phyloP scores from a whole-genome alignment of 129 eudicot species.

The Flaveria bidentis region DNA sequence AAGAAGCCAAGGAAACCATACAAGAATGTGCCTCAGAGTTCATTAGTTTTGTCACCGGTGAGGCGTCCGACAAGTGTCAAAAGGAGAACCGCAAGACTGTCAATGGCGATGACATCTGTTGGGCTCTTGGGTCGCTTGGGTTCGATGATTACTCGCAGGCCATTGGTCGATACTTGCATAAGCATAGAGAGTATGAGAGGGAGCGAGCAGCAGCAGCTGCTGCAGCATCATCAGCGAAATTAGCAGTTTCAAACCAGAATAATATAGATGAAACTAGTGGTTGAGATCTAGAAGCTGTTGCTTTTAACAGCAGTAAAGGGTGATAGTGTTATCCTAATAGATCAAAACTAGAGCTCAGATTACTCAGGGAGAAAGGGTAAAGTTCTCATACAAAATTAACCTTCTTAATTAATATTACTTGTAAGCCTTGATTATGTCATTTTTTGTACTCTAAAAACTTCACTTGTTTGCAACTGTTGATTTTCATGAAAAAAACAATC shows the following conservation, averaged over 20 bases:
- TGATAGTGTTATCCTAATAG: not conserved
- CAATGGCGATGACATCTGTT: constrained; percentile 63
- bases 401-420: not conserved
- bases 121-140: constrained; percentile 67
- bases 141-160: constrained; percentile 56
- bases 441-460: constrained; percentile 16
- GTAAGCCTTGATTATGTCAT: too few species aligned
- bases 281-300: constrained; percentile 2
- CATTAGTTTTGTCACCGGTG: constrained; percentile 59
- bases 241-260: not conserved
- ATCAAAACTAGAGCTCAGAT: constrained; percentile 28
- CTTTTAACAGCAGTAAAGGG: not conserved
- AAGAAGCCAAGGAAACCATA: constrained; percentile 63
- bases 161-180: constrained; percentile 42
- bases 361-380: constrained; percentile 24
- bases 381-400: not conserved
- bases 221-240: not conserved
- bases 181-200: constrained; percentile 43
- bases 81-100: constrained; percentile 67
- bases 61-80: constrained; percentile 67
- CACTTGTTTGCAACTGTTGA: constrained; percentile 16
- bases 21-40: constrained; percentile 75
- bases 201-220: constrained; percentile 20
- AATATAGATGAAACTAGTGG: not conserved
- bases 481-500: constrained; percentile 7